Evolutionary conservation across 257 asterid species (phyloP), one percentile per base, ranked within the genome.

Genomic region (Solanum pennellii): DNA sequence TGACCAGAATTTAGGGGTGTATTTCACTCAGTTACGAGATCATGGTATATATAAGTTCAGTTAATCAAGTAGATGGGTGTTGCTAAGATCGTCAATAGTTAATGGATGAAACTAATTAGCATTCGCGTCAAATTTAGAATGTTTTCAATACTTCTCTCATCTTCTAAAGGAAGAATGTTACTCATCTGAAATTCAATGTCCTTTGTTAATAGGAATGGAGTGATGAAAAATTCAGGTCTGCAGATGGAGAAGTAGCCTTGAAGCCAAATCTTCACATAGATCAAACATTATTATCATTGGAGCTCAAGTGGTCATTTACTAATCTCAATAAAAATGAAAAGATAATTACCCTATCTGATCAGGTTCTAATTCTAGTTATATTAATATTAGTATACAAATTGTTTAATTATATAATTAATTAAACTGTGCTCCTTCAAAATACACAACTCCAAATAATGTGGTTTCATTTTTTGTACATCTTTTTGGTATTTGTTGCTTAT

Each of bases 261-360:
- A 89, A 83, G 89, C 92, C 92, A 41, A 86, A 76, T 27, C 85
- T 90, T 45, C 91, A 77, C 66, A 87, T 87, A 41, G 84, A 65
- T 20, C 90, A 18, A 73, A 86, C 93, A 31, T 89, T 92, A 9
- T 90, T 90, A 86, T 93, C 94, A 4, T 87, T 94, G 12, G 89
- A 93, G 86, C 89, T 88, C 60, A 93, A 89, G 68, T 93, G 91
- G 92, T 89, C 92, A 6, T 35, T 82, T 75, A 42, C 91, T 8
- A 83, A 90, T 49, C 8, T 68, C n/a, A 42, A 62, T 20, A 74
- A 90, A 59, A 35, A 71, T 8, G 68, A 74, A 73, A 88, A 84
- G 79, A 68, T n/a, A 9, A 88, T 92, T 65, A 83, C 94, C 37
- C 52, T 94, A 72, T 83, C 59, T 65, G 91, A 92, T 89, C 96